Base-by-base conservation (phyloP, 2,329 filamentous ascomycete species). In the Colletotrichum kahawae region DNA sequence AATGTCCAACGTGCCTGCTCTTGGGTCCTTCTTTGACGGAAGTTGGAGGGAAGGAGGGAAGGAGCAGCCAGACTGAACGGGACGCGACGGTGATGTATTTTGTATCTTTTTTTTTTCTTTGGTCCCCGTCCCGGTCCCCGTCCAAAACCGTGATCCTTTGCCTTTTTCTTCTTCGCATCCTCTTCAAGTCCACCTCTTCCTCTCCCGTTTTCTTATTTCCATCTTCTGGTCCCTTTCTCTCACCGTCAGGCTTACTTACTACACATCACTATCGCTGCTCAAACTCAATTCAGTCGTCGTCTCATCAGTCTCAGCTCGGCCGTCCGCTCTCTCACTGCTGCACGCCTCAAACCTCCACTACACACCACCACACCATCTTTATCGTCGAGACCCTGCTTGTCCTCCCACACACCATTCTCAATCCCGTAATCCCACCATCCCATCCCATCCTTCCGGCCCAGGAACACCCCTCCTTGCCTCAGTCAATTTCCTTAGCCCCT, bases 371-470 rank as follows among this genome's bases (percentile, higher is more conserved):
- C 66, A 67, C 65, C 65, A 56, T 67, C 66, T 59, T 34, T 29
- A 51, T 60, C 36, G 33, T 34, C 56, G 27, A 48, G 24, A n/a
- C 21, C 29, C 57, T 60, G 57, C 57, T 21, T 43, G 33, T 63
- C 21, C 34, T 63, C 60, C 34, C 60, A 63, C 60, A 57, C 54
- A 63, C 34, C n/a, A 16, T 43, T 16, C 60, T 43, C 13, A 43
- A 66, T 69, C 67, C 67, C 56, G 67, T 69, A 69, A 54, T 69
- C 34, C 54, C 64, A 51, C 66, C 54, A 69, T 62, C 27, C 56
- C 31, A 34, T 56, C 33, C 31, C 56, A 33, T 65, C 72, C 72
- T 62, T 75, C 36, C 36, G 21, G 12, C 12, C 51, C 51, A 68
- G 66, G 51, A 60, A 43, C 54, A 59, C 54, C 66, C 66, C 54